Base-by-base conservation (phyloP, 768 basidiomycete genomes). In the Antrodiella citrinella region DNA sequence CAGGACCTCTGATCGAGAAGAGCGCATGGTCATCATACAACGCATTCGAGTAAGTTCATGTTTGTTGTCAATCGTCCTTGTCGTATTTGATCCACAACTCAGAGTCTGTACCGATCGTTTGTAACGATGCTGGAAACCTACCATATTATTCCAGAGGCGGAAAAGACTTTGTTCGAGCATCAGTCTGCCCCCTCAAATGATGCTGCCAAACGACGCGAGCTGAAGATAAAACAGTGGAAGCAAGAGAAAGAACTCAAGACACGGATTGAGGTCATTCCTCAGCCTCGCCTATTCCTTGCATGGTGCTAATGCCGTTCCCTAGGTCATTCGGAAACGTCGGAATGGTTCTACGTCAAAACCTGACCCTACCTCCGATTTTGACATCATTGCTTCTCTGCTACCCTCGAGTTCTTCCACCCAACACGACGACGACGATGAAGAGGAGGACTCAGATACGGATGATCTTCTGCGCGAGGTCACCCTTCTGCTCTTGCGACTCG, bases 201-300 rank as follows among this genome's bases (percentile, higher is more conserved):
- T 64, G 77, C 84, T 18, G 76, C 80, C 1, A 79, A 76, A 60
- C 75, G 86, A 50, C 71, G 96, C 57, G 92, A 95, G 56, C 65
- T 84, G 26, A 99, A 96, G 71, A 96, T 99, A 55, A 82, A 80
- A 53, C 93, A 94, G 62, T 97, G 81, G 65, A 82, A 84, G 65
- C 77, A 80, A 50, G 92, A 95, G 67, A 94, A 89, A 65, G 85
- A 87, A 26, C 67, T 97, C 23, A 77, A 81, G 48, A 66, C 67
- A 18, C 76, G 76, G 51, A 78, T 97, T 22, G 78, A 91, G 67
- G 91, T 88, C 48, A 44, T 68, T 62, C n/a, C n/a, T n/a, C n/a
- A n/a, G n/a, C n/a, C n/a, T n/a, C n/a, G n/a, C n/a, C n/a, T n/a
- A n/a, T n/a, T n/a, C n/a, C n/a, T n/a, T 23, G 35, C 18, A 38